Base-by-base conservation (phyloP, 2,329 filamentous ascomycete genomes). In the Penicillium hordei region DNA sequence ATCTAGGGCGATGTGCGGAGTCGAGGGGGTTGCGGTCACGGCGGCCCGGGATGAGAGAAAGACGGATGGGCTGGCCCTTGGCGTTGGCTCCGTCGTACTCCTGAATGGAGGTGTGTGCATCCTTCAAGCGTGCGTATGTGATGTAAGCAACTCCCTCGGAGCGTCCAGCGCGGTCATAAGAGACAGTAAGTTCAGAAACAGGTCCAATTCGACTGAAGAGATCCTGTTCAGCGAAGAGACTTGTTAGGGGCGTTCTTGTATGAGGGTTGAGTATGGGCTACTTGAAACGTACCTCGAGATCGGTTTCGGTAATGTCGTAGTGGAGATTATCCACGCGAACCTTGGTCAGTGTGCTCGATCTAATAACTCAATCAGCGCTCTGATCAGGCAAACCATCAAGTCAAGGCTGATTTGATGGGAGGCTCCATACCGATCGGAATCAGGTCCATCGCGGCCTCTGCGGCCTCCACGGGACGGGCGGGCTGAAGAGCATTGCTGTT, bases 21-120 rank as follows among this genome's bases (percentile, higher is more conserved):
- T 83, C 82, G 57, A 82, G 81, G 7, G 77, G 73, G 63, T 81
- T 79, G 56, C 78, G 73, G 21, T 73, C 68, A 13, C 70, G 68
- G 55, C 63, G 65, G 76, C 64, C 78, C n/a, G 86, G 81, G 42
- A 93, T 73, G 33, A 93, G 78, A 0, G 84, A 84, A 57, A 96
- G 76, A 34, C 83, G 86, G 67, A 96, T 96, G 4, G 91, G 91
- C 76, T 93, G 90, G 48, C 89, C 89, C 67, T 94, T 93, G 57
- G 93, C 93, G 71, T 96, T 96, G 62, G 92, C 92, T 55, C 91
- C 91, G 71, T 97, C 88, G 70, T 89, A 97, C 67, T 96, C 89
- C 53, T 81, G 82, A 55, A 96, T 83, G 2, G 93, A 93, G 45
- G 84, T 81, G 66, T 83, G 79, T 10, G 93, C 93, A 73, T 96